phyloP scores from a whole-genome alignment of 805 yeast genomes.

The Candida corydali region DNA sequence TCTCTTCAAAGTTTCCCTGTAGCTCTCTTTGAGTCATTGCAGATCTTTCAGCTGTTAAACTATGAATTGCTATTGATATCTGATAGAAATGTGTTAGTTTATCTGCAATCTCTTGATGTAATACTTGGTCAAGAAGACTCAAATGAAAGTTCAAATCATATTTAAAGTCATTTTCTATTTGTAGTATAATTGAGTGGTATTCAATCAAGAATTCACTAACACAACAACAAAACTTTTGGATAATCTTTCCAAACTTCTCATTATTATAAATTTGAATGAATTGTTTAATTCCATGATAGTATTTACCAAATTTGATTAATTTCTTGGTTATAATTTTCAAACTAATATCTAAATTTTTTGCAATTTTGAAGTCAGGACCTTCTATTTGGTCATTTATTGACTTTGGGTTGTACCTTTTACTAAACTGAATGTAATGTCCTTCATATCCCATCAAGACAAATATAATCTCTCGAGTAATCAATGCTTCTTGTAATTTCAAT shows the following conservation, averaged over 20 bases:
- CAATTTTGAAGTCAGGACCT: slow-evolving; percentile 76
- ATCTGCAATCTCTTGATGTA: slow-evolving; percentile 23
- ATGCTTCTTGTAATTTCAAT: slow-evolving; percentile 63
- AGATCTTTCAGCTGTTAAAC: slow-evolving; percentile 39
- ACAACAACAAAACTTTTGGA: slow-evolving; percentile 67
- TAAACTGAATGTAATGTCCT: slow-evolving; percentile 71
- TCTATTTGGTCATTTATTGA: slow-evolving; percentile 36
- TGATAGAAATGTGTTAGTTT: slow-evolving; percentile 54
- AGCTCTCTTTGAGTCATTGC: slow-evolving; percentile 1
- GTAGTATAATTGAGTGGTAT: slow-evolving; percentile 28
- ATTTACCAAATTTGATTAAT: slow-evolving; percentile 59
- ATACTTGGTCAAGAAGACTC: slow-evolving; percentile 45
- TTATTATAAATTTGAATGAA: slow-evolving; percentile 61
- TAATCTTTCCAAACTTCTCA: slow-evolving; percentile 59
- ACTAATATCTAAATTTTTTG: slow-evolving; percentile 68
- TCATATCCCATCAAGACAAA: slow-evolving; percentile 68
- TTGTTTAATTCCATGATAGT: slow-evolving; percentile 51
- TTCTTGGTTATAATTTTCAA: slow-evolving; percentile 65
- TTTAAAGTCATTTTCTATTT: slow-evolving; percentile 53
- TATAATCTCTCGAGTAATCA: slow-evolving; percentile 66
- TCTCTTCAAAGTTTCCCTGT: slow-evolving; percentile 42
- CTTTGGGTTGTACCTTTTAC: slow-evolving; percentile 53
- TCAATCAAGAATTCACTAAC: slow-evolving; percentile 29
- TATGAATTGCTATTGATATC: slow-evolving; percentile 48
- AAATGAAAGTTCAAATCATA: slow-evolving; percentile 52